These are phyloP conservation scores for Zhuliangozyma parablackwelliae DNA, from an alignment of 1,139 yeast genomes.

Conservation along the genomic window DNA sequence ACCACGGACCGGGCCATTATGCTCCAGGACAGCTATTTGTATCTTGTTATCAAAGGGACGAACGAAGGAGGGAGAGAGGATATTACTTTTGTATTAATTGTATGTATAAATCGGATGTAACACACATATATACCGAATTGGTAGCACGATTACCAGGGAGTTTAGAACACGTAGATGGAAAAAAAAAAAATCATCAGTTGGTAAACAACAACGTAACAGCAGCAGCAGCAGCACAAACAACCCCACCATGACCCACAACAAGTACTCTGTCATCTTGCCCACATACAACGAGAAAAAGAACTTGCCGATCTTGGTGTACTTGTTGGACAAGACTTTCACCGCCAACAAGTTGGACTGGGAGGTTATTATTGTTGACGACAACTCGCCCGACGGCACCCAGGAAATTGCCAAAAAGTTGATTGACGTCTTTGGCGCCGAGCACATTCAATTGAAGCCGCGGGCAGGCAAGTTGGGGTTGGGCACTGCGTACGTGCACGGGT, in stretches of 20 bases:
- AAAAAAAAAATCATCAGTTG: background rate
- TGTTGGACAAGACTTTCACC: conserved; percentile 66
- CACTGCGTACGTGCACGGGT: conserved; percentile 79
- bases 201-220: background rate
- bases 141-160: too few species aligned
- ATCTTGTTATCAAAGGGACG: too few species aligned
- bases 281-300: conserved; percentile 72
- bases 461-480: conserved; percentile 80
- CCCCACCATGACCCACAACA: conserved; percentile 26
- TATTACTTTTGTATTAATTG: too few species aligned
- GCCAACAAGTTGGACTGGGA: conserved; percentile 68
- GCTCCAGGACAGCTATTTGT: too few species aligned
- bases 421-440: conserved; percentile 57
- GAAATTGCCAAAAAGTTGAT: conserved; percentile 66
- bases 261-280: conserved; percentile 74
- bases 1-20: too few species aligned
- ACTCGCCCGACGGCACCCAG: conserved; percentile 82
- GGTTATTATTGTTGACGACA: conserved; percentile 73
- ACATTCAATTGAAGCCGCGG: conserved; percentile 65
- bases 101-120: too few species aligned
- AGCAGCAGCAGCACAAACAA: background rate
- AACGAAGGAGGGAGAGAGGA: background rate
- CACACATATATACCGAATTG: too few species aligned
- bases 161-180: too few species aligned
- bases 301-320: conserved; percentile 70